Evolutionary conservation across 495 filamentous ascomycete genomes (phyloP).

Genomic region (Tuber indicum): DNA sequence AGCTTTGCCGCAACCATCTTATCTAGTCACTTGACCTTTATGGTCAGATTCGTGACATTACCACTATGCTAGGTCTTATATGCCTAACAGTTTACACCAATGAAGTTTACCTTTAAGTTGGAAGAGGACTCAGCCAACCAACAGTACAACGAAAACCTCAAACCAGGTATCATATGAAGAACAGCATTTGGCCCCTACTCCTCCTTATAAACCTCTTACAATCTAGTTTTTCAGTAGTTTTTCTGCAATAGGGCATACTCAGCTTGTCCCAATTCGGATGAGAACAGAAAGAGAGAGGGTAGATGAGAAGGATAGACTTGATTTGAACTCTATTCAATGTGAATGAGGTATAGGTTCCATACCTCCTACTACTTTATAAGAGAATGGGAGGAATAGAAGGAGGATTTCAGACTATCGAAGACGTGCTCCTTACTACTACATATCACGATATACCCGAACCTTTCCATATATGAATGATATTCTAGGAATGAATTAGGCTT

Average conservation of each 20-base stretch:
- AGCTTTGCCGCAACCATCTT: too few species aligned
- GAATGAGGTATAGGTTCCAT: not conserved
- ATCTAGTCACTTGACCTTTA: too few species aligned
- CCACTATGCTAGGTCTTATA: too few species aligned
- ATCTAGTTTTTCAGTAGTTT: not conserved
- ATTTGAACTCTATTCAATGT: conserved; percentile 7
- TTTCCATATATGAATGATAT: not conserved
- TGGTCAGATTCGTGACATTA: too few species aligned
- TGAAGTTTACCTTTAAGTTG: too few species aligned
- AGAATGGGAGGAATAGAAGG: not conserved
- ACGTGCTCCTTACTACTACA: not conserved
- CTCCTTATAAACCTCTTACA: not conserved
- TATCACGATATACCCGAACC: conserved; percentile 1
- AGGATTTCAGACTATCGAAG: conserved; percentile 6
- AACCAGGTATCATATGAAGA: not conserved
- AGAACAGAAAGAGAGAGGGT: not conserved
- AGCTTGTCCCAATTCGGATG: not conserved
- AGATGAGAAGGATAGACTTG: not conserved
- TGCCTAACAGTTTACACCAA: too few species aligned
- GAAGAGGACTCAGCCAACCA: not conserved
- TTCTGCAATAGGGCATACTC: not conserved
- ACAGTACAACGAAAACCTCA: not conserved
- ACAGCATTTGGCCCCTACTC: not conserved
- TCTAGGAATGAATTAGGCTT: not conserved
- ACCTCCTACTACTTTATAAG: conserved; percentile 7